Percentiles rank a stretch among this genome's conserved stretches.
phyloP scores from a whole-genome alignment of 2,329 filamentous ascomycete genomes.

The Aspergillus sp. region DNA sequence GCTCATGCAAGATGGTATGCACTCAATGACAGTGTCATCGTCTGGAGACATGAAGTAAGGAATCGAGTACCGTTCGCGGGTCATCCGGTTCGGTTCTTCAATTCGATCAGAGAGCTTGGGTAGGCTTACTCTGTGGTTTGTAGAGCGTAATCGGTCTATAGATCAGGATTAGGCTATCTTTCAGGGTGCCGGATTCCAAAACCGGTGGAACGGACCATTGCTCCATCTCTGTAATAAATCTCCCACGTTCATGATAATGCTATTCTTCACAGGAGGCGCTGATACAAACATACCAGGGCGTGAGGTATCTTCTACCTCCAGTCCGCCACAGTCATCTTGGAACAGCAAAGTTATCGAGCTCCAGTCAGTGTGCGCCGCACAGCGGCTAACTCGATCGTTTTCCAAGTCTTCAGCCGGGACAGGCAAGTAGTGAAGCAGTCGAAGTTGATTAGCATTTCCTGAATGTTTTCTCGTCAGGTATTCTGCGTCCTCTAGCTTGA shows the following conservation, averaged over 20 bases:
- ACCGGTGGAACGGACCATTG: conserved; percentile 38
- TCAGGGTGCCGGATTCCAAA: background rate
- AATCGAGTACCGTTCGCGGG: conserved; percentile 57
- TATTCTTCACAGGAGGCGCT: conserved; percentile 41
- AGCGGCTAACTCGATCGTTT: conserved; percentile 46
- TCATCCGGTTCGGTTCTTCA: conserved; percentile 44
- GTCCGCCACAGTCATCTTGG: conserved; percentile 53
- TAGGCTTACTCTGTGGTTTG: conserved; percentile 53
- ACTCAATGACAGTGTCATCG: conserved; percentile 52
- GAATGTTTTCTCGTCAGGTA: conserved; percentile 53
- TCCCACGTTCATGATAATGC: conserved; percentile 51
- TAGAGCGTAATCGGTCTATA: conserved; percentile 52
- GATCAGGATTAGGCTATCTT: background rate
- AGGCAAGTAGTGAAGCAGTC: conserved; percentile 60
- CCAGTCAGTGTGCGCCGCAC: conserved; percentile 57
- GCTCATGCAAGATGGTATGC: conserved; percentile 49
- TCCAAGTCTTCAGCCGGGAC: conserved; percentile 47
- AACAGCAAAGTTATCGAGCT: conserved; percentile 55
- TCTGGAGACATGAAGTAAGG: conserved; percentile 60
- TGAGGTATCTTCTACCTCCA: conserved; percentile 51
- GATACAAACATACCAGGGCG: conserved; percentile 43
- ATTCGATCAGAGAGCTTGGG: conserved; percentile 44
- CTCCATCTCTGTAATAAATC: conserved; percentile 53
- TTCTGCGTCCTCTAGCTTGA: conserved; percentile 48
- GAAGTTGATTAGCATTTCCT: conserved; percentile 59